Evolutionary conservation across 2,329 filamentous ascomycete species (phyloP).

Genomic region (Tolypocladium album): DNA sequence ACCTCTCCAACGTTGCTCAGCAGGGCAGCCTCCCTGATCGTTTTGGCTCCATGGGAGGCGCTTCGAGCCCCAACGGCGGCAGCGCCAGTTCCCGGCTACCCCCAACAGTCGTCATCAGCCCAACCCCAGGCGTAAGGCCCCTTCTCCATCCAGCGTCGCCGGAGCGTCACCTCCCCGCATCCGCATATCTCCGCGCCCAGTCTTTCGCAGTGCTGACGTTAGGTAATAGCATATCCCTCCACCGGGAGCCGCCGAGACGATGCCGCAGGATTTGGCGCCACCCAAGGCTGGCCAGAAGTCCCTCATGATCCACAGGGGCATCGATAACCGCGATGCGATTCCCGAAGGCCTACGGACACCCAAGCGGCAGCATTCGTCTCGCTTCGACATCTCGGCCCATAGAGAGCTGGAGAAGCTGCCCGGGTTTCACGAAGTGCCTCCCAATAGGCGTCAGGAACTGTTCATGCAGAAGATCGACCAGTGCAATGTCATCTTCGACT

Average conservation of each 20-base stretch:
- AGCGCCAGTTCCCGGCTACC: slow-evolving; percentile 38
- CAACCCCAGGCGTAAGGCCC: slow-evolving; percentile 71
- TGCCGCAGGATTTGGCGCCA: slow-evolving; percentile 93
- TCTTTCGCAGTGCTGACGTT: neutral
- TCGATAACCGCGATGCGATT: slow-evolving; percentile 82
- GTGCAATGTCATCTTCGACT: slow-evolving; percentile 99
- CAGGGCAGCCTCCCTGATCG: slow-evolving; percentile 27
- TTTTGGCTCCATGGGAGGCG: slow-evolving; percentile 24
- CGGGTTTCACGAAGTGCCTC: slow-evolving; percentile 94
- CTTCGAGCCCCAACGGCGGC: slow-evolving; percentile 25
- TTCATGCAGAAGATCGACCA: slow-evolving; percentile 99
- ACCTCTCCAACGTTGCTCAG: slow-evolving; percentile 23
- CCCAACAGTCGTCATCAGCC: slow-evolving; percentile 88
- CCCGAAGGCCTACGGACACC: slow-evolving; percentile 91
- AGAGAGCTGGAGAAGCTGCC: slow-evolving; percentile 94
- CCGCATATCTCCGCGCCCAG: neutral
- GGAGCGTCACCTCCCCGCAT: neutral
- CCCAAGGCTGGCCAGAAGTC: slow-evolving; percentile 89
- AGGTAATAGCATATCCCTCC: slow-evolving; percentile 64
- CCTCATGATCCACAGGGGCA: slow-evolving; percentile 69
- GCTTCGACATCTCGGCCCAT: slow-evolving; percentile 96
- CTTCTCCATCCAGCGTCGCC: neutral
- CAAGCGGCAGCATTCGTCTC: slow-evolving; percentile 92
- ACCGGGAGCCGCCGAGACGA: slow-evolving; percentile 88
- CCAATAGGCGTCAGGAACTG: slow-evolving; percentile 86